Evolutionary conservation across 2,329 filamentous ascomycete species (phyloP).

Genomic region (Monosporascus cannonballus): DNA sequence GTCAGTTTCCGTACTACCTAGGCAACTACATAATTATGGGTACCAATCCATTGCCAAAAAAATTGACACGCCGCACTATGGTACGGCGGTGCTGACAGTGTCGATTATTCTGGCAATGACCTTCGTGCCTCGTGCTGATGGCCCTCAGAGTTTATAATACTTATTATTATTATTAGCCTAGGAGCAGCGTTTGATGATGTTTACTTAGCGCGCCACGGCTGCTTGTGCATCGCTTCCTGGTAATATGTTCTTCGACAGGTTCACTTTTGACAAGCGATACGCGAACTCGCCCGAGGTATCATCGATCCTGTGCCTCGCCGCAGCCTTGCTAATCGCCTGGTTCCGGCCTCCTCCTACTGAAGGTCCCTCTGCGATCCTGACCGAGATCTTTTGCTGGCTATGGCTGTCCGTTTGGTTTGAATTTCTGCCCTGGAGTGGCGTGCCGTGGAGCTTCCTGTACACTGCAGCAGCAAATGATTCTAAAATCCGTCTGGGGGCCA

Average conservation of each 20-base stretch:
- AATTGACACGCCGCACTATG: too few species aligned
- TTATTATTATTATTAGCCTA: too few species aligned
- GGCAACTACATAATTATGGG: too few species aligned
- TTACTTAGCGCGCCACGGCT: too few species aligned
- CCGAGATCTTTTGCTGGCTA: background rate
- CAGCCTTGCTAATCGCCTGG: background rate
- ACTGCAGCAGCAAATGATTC: background rate
- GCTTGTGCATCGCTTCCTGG: too few species aligned
- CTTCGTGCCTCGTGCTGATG: too few species aligned
- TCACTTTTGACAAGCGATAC: constrained; percentile 2
- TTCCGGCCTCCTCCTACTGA: background rate
- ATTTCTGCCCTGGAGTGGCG: background rate
- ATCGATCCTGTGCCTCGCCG: background rate
- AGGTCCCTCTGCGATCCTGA: background rate
- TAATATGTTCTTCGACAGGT: background rate
- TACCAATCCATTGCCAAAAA: too few species aligned
- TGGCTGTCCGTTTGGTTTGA: background rate
- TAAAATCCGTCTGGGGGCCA: background rate
- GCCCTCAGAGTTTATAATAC: too few species aligned
- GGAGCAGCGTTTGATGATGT: too few species aligned
- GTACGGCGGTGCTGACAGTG: too few species aligned
- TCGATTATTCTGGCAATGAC: too few species aligned
- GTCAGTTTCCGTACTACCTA: too few species aligned
- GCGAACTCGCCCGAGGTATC: background rate
- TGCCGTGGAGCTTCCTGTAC: background rate